phyloP scores from a whole-genome alignment of 805 yeast genomes.

The Crinitomyces ghanaensis region DNA sequence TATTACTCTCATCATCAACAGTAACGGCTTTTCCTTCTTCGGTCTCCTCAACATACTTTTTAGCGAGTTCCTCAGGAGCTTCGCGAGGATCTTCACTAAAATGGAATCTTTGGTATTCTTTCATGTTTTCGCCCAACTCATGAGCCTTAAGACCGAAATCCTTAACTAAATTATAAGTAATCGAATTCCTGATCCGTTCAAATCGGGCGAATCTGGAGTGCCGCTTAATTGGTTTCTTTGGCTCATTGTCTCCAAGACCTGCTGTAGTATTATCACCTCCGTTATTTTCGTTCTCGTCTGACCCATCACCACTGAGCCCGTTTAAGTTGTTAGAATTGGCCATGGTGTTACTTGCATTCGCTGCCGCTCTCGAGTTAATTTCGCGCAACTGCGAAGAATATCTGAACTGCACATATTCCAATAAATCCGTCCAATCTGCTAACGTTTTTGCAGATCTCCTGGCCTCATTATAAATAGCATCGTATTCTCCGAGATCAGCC shows the following conservation, averaged over 20 bases:
- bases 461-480: slow-evolving; percentile 45
- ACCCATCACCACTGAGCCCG: no score
- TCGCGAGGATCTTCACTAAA: slow-evolving; percentile 56
- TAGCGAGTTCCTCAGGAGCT: slow-evolving; percentile 47
- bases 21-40: slow-evolving; percentile 7
- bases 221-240: no score
- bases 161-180: slow-evolving; percentile 51
- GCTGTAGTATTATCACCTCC: slow-evolving; percentile 11
- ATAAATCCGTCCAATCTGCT: slow-evolving; percentile 76
- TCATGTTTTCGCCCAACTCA: slow-evolving; percentile 73
- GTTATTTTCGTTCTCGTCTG: slow-evolving; percentile 19
- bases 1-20: slow-evolving; percentile 7
- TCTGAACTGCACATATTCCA: slow-evolving; percentile 69
- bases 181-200: slow-evolving; percentile 46
- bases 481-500: slow-evolving; percentile 41
- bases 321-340: no score
- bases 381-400: slow-evolving; percentile 52
- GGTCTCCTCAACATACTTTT: slow-evolving; percentile 20
- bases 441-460: slow-evolving; percentile 47
- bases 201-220: slow-evolving; percentile 29
- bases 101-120: slow-evolving; percentile 54
- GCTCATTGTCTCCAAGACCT: no score
- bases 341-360: slow-evolving; percentile 26
- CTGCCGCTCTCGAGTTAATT: slow-evolving; percentile 20
- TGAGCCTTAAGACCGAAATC: slow-evolving; percentile 70